Conservation (phyloP, 306 rosid species). For the Ormosia semicastrata region DNA sequence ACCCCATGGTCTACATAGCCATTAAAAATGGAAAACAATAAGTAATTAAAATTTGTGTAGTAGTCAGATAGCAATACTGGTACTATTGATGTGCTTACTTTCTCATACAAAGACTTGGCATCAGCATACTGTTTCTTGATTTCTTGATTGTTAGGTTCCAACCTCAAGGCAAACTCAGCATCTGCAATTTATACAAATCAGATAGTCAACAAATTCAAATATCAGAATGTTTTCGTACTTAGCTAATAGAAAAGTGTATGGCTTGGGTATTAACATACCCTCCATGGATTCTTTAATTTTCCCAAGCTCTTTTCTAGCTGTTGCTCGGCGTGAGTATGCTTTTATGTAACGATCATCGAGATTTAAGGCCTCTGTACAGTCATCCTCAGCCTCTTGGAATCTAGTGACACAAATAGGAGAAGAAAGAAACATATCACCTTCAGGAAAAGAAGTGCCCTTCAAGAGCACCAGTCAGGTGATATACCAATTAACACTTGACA, state of each 20-base stretch:
- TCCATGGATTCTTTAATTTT: conserved; percentile 79
- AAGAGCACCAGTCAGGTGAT: conserved; percentile 19
- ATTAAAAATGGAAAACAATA: conserved; percentile 1
- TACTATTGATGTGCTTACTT: conserved; percentile 47
- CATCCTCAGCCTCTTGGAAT: conserved; percentile 87
- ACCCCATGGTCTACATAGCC: background rate
- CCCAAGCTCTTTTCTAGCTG: conserved; percentile 88
- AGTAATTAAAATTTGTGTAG: background rate
- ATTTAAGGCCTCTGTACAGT: conserved; percentile 92
- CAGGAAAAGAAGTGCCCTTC: background rate
- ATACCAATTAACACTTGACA: background rate
- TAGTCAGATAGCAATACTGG: background rate
- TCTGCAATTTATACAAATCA: conserved; percentile 58
- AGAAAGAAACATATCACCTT: background rate
- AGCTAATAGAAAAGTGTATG: conserved; percentile 9
- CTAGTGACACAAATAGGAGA: conserved; percentile 44
- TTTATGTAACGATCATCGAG: conserved; percentile 93
- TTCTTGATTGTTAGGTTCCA: conserved; percentile 95
- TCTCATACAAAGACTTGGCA: conserved; percentile 72
- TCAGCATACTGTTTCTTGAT: conserved; percentile 85
- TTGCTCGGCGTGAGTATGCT: conserved; percentile 91
- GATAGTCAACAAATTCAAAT: conserved; percentile 33
- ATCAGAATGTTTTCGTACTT: conserved; percentile 1
- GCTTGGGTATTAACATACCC: conserved; percentile 48
- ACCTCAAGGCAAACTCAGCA: conserved; percentile 86